These are phyloP conservation scores for Albatrellus ellisii DNA, from an alignment of 768 basidiomycete species.

Conservation along the genomic window DNA sequence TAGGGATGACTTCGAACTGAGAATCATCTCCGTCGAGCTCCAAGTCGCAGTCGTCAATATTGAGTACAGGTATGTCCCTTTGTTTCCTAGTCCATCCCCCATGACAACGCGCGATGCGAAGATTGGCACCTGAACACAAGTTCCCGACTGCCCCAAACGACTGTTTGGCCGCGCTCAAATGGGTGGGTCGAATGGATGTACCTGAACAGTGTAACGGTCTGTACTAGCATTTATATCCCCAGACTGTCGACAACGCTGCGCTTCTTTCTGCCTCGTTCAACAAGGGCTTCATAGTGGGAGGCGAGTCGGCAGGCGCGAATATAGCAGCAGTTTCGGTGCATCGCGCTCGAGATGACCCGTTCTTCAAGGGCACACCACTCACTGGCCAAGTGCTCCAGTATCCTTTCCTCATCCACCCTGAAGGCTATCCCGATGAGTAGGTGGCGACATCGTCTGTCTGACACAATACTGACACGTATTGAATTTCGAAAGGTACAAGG, in stretches of 20 bases:
- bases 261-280: constrained; percentile 8
- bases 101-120: not conserved
- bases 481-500: not conserved
- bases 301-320: constrained; percentile 16
- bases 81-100: not conserved
- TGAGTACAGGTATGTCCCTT: constrained; percentile 5
- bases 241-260: constrained; percentile 6
- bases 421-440: constrained; percentile 16
- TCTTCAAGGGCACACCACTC: constrained; percentile 11
- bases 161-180: constrained; percentile 15
- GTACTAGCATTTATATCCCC: not conserved
- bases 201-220: too few species aligned
- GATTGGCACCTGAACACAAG: constrained; percentile 13
- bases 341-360: constrained; percentile 15
- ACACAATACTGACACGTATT: not conserved
- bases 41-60: constrained; percentile 5
- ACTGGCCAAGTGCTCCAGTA: constrained; percentile 17
- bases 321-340: constrained; percentile 15
- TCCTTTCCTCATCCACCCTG: constrained; percentile 14
- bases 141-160: constrained; percentile 15
- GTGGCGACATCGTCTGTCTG: constrained; percentile 1
- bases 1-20: constrained; percentile 10
- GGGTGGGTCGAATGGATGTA: constrained; percentile 12
- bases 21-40: constrained; percentile 5
- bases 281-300: constrained; percentile 18